Conservation (phyloP, 805 yeast genomes). For the Wickerhamiella shivajii region DNA sequence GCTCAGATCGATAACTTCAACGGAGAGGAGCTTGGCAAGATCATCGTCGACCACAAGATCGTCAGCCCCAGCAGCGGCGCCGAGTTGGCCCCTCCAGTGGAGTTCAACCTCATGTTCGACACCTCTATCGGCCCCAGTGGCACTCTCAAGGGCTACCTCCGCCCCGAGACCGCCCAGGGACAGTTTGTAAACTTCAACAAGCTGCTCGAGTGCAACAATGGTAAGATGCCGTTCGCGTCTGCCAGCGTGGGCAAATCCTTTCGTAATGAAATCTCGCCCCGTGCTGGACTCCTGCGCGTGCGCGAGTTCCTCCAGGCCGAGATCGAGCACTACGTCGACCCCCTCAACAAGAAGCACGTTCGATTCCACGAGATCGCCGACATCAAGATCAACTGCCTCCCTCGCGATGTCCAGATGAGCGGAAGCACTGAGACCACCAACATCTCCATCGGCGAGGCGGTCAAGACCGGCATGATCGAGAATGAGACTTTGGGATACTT, state of each 20-base stretch:
- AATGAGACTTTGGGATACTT: slow-evolving; percentile 96
- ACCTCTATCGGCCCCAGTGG: slow-evolving; percentile 99
- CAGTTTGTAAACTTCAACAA: slow-evolving; percentile 93
- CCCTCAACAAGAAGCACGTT: slow-evolving; percentile 68
- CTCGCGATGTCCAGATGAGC: slow-evolving; percentile 73
- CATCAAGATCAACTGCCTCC: slow-evolving; percentile 59
- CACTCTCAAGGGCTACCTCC: slow-evolving; percentile 79
- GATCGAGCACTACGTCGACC: slow-evolving; percentile 97
- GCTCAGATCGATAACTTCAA: slow-evolving; percentile 89
- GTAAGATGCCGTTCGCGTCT: slow-evolving; percentile 98
- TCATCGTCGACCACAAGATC: slow-evolving; percentile 70
- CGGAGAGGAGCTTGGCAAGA: slow-evolving; percentile 81
- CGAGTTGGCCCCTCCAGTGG: slow-evolving; percentile 74
- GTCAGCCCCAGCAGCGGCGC: slow-evolving; percentile 87
- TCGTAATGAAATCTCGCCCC: slow-evolving; percentile 97
- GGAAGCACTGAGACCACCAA: slow-evolving; percentile 60
- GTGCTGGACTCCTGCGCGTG: slow-evolving; percentile 93
- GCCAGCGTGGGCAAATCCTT: slow-evolving; percentile 98
- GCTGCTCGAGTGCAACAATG: slow-evolving; percentile 85
- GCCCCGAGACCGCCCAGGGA: slow-evolving; percentile 99
- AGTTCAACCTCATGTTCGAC: slow-evolving; percentile 97
- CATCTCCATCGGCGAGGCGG: slow-evolving; percentile 82
- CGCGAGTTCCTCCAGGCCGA: slow-evolving; percentile 99
- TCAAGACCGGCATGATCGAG: slow-evolving; percentile 72
- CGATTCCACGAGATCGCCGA: slow-evolving; percentile 66